Evolutionary conservation across 306 rosid species (phyloP), one percentile per base, ranked within the genome.

Genomic region (Neltuma alba): DNA sequence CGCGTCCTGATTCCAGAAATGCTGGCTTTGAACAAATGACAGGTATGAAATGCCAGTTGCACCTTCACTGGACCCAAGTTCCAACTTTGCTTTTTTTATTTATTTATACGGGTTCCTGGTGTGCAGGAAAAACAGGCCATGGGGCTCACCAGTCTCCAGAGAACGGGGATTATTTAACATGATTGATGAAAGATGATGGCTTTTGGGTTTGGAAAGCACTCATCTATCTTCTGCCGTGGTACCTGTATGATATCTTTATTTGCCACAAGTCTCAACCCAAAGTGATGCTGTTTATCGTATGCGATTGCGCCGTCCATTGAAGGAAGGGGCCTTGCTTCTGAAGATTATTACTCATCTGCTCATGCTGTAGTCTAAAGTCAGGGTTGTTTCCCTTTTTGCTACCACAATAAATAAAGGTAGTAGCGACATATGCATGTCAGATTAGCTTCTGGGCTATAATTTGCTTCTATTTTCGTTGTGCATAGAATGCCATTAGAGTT

Each of bases 81-180:
- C 14, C 41, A 57, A 58, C 64, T 27, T 58, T 11, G 4, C 64
- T 58, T 55, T 55, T 2, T 74, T 45, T n/a, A n/a, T n/a, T 63
- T 54, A 27, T 73, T 81, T 20, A 20, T 40, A 38, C 21, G 68
- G 47, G 4, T 34, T 20, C 67, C 37, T 54, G 72, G 64, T 70
- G 18, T 82, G 82, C 93, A 89, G 97, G 91, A 85, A 88, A 89
- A 83, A 80, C 84, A 77, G 97, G 91, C 31, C 90, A 78, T 28
- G 89, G 80, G 69, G 82, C 18, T 62, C 68, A 91, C 74, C 98
- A 91, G 33, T 92, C 97, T 78, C 97, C 93, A 0, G 95, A 91
- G 87, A 94, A 94, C 27, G 95, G 97, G 38, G 99, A 92, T 82
- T 92, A 89, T 38, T 23, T 93, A 85, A 44, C 92, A 91, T 92